A percentile compares a stretch with the other conserved stretches of the same genome.
Evolutionary conservation across 495 filamentous ascomycete genomes (phyloP).

Genomic region (Cryomyces minteri): DNA sequence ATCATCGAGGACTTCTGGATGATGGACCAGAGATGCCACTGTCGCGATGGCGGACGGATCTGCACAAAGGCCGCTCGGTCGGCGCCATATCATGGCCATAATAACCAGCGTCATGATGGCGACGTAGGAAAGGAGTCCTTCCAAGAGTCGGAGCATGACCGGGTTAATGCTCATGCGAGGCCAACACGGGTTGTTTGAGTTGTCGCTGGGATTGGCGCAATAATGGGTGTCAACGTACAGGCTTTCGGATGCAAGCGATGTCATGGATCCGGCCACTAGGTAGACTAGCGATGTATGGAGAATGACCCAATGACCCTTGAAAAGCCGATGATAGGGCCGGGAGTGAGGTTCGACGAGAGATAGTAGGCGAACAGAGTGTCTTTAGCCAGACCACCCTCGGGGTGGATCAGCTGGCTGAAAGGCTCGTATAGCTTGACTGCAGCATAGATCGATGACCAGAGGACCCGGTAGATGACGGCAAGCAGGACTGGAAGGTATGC

Average conservation of each 20-base stretch:
- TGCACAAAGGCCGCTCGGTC: no score
- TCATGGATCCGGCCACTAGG: background rate
- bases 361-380: conserved; percentile 5
- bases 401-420: conserved; percentile 1
- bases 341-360: conserved; percentile 1
- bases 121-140: no score
- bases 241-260: background rate
- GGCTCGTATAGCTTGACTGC: conserved; percentile 4
- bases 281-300: background rate
- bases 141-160: no score
- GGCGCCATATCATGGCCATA: no score
- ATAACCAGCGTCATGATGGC: no score
- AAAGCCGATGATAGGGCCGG: background rate
- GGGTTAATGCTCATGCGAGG: no score
- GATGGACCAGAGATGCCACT: no score
- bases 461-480: conserved; percentile 4
- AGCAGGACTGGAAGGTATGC: conserved; percentile 4
- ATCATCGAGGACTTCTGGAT: no score
- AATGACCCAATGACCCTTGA: background rate
- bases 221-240: no score
- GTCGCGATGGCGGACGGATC: no score
- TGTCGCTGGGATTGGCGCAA: no score
- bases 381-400: conserved; percentile 2
- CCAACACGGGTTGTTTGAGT: no score
- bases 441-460: conserved; percentile 2